phyloP scores from a whole-genome alignment of 2,329 filamentous ascomycete species.

The Botrytis sinoallii region DNA sequence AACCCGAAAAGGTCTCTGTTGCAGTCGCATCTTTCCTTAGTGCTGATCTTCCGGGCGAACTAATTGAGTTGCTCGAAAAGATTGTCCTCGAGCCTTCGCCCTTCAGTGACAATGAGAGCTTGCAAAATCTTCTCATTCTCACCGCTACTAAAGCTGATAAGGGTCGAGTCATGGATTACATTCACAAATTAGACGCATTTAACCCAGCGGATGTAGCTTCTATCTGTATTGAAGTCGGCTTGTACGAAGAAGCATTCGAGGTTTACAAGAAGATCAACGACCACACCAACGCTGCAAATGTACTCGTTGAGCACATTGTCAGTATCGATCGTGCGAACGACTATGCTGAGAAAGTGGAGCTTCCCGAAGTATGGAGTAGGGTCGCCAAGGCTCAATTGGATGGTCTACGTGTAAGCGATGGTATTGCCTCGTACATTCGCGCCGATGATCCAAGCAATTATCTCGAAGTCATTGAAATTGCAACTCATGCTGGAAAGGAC shows the following conservation, averaged over 20 bases:
- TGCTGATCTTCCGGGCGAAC: constrained; percentile 84
- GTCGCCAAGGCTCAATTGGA: constrained; percentile 98
- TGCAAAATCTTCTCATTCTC: constrained; percentile 94
- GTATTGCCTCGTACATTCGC: constrained; percentile 96
- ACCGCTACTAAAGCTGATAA: constrained; percentile 97
- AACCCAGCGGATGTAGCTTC: constrained; percentile 88
- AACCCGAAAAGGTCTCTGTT: constrained; percentile 91
- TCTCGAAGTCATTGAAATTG: constrained; percentile 92
- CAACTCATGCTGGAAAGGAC: constrained; percentile 93
- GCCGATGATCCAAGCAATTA: constrained; percentile 92
- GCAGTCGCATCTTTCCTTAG: constrained; percentile 91
- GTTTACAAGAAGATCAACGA: constrained; percentile 98
- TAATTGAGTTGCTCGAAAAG: constrained; percentile 98
- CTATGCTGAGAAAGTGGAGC: constrained; percentile 90
- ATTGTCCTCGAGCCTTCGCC: constrained; percentile 99
- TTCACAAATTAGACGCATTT: constrained; percentile 85
- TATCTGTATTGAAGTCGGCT: constrained; percentile 89
- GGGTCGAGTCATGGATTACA: constrained; percentile 91
- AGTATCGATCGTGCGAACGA: constrained; percentile 96
- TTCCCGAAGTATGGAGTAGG: constrained; percentile 96
- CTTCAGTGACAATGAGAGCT: constrained; percentile 94
- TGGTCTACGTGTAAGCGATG: constrained; percentile 85
- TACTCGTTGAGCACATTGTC: constrained; percentile 93
- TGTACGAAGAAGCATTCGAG: constrained; percentile 96
- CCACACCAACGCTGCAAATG: constrained; percentile 80